A percentile compares a stretch with the other conserved stretches of the same genome.
Conservation (phyloP, 1,284 basidiomycete species). For the Tylopilus sp. region DNA sequence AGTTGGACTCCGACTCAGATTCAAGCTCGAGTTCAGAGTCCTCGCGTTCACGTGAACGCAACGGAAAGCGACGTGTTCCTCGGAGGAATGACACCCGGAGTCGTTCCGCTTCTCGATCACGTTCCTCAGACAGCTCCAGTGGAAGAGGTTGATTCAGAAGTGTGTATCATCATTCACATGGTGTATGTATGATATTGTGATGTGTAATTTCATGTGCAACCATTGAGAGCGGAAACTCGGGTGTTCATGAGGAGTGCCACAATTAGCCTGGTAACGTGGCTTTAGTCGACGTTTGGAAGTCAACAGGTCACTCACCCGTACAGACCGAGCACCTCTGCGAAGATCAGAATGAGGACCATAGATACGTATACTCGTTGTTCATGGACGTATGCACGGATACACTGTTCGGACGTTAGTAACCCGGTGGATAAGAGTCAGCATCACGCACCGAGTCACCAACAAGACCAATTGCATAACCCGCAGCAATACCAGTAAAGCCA, state of each 20-base stretch:
- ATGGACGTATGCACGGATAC: conserved; percentile 73
- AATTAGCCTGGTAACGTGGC: conserved; percentile 57
- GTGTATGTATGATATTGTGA: conserved; percentile 16
- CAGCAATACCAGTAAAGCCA: conserved; percentile 91
- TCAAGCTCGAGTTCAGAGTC: conserved; percentile 29
- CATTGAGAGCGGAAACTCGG: conserved; percentile 42
- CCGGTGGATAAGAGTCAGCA: neutral
- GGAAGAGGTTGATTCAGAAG: conserved; percentile 14
- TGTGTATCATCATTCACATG: conserved; percentile 8
- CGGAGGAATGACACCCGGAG: conserved; percentile 27
- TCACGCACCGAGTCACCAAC: conserved; percentile 87
- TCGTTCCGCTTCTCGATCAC: conserved; percentile 25
- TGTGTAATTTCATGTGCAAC: conserved; percentile 24
- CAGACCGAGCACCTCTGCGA: conserved; percentile 90
- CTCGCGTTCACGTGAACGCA: conserved; percentile 46
- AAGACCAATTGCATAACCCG: conserved; percentile 95
- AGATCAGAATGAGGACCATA: conserved; percentile 90
- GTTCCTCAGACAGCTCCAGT: conserved; percentile 14
- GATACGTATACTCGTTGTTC: conserved; percentile 91
- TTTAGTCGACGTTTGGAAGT: neutral
- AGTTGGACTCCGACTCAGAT: conserved; percentile 44
- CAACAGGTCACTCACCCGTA: conserved; percentile 62
- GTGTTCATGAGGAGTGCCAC: conserved; percentile 89
- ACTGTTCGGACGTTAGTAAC: conserved; percentile 39
- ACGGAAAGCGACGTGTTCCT: conserved; percentile 46